Evolutionary conservation across 148 eudicot species (phyloP).

Genomic region (Fagopyrum esculentum): DNA sequence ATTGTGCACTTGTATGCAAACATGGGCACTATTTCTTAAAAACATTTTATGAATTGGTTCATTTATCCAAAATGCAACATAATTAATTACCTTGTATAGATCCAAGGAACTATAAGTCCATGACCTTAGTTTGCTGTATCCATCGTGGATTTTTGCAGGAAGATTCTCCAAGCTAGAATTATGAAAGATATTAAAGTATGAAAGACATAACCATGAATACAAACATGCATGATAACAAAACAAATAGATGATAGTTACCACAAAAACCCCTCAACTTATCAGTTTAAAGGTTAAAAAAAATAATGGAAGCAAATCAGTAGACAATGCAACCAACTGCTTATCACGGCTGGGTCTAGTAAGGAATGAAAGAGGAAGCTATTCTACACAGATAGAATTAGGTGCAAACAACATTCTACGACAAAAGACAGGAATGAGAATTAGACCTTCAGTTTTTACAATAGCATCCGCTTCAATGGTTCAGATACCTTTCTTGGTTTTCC

Average conservation of each 20-base stretch:
- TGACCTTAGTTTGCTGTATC: slow-evolving; percentile 84
- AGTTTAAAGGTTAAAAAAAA: neutral
- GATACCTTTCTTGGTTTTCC: neutral
- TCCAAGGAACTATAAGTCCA: slow-evolving; percentile 91
- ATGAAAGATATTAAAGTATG: slow-evolving; percentile 1
- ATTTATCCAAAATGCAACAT: slow-evolving; percentile 3
- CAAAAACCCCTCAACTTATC: neutral
- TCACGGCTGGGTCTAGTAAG: neutral
- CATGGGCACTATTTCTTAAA: neutral
- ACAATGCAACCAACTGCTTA: neutral
- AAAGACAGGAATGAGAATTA: neutral
- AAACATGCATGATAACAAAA: neutral
- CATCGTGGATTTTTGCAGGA: slow-evolving; percentile 80
- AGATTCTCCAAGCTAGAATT: slow-evolving; percentile 59
- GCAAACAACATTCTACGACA: neutral
- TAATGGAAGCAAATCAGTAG: neutral
- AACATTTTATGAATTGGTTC: neutral
- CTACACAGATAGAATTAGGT: neutral
- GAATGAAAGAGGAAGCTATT: neutral
- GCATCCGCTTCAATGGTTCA: neutral
- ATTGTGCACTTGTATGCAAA: neutral
- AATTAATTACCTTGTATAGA: slow-evolving; percentile 59
- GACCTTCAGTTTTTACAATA: neutral
- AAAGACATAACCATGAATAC: neutral
- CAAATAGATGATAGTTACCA: neutral